Evolutionary conservation across 768 basidiomycete species (phyloP).

Genomic region (Wakefieldia striispora): DNA sequence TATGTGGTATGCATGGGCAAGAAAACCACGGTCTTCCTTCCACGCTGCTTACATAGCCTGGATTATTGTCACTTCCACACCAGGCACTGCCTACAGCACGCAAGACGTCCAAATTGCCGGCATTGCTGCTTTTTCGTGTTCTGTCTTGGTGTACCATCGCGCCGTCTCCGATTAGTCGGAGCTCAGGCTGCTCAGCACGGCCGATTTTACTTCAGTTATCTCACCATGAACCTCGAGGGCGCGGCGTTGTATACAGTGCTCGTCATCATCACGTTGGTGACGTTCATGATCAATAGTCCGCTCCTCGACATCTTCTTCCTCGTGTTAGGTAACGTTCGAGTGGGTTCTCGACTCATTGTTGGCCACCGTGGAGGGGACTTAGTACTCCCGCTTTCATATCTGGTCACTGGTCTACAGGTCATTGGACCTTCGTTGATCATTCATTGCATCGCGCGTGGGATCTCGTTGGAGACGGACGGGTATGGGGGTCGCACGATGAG

Average conservation of each 20-base stretch:
- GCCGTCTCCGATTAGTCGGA: slow-evolving; percentile 9
- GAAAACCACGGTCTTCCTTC: background rate
- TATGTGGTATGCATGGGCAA: slow-evolving; percentile 18
- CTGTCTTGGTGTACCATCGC: slow-evolving; percentile 17
- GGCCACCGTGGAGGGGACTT: too few species aligned
- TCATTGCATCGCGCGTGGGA: slow-evolving; percentile 18
- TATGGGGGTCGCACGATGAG: background rate
- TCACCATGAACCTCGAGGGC: slow-evolving; percentile 27
- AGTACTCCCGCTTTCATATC: too few species aligned
- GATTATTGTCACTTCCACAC: slow-evolving; percentile 12
- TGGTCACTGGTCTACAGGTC: background rate
- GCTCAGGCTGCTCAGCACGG: slow-evolving; percentile 10
- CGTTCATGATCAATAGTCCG: slow-evolving; percentile 20
- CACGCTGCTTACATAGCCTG: slow-evolving; percentile 14
- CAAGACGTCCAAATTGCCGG: slow-evolving; percentile 16
- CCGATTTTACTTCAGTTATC: slow-evolving; percentile 19
- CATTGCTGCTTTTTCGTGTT: slow-evolving; percentile 10
- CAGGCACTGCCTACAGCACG: slow-evolving; percentile 16
- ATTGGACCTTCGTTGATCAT: slow-evolving; percentile 21
- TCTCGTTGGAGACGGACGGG: slow-evolving; percentile 19
- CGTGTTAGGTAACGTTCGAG: slow-evolving; percentile 18
- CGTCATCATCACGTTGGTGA: slow-evolving; percentile 5
- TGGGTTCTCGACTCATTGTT: background rate
- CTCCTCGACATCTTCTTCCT: slow-evolving; percentile 24
- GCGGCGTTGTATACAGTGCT: slow-evolving; percentile 16